Base-by-base conservation (phyloP, 78 protist genomes). In the Dictyostelium capitatum region DNA sequence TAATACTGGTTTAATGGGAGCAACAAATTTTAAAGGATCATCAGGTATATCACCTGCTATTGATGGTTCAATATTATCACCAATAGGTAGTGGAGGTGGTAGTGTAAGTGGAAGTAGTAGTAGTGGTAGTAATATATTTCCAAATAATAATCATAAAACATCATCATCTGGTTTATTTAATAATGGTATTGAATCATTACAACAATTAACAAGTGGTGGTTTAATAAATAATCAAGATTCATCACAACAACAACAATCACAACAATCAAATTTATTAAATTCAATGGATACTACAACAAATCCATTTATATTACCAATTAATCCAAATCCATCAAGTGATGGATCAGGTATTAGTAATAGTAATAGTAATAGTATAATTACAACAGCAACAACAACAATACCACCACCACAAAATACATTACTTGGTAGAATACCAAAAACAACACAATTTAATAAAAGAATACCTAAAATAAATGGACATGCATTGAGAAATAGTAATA, bases 361-460 rank as follows among this genome's bases (percentile, higher is more conserved):
- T 53, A 15, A 14, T 53, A 15, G 5, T 15, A 3, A 11, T 19
- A 6, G 28, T 20, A 19, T 20, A 19, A 37, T 37, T 3, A 20
- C 64, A 56, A 7, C 23, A 2, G 4, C 64, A 56, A 4, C 70
- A 62, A 10, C 70, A 57, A 4, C 67, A 57, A 59, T 59, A 23
- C 37, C 32, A 25, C 32, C 70, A 25, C 70, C 70, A 25, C 70
- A 62, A 62, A 62, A 62, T 62, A 62, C 70, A 62, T 62, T 62
- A 25, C 28, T 62, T 25, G n/a, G 43, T 10, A 62, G 70, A 62
- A 62, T 62, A 25, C 70, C 70, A 23, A 62, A 62, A 8, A 62
- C 70, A 20, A 62, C 70, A 62, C 70, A 62, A 62, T 25, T 23
- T 10, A 25, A 62, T 25, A 62, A 25, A 62, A 62, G 70, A 62